Percentiles rank a stretch among this genome's conserved stretches.
Conservation (phyloP, 1,139 yeast genomes). For the Taiozyma sp. region DNA sequence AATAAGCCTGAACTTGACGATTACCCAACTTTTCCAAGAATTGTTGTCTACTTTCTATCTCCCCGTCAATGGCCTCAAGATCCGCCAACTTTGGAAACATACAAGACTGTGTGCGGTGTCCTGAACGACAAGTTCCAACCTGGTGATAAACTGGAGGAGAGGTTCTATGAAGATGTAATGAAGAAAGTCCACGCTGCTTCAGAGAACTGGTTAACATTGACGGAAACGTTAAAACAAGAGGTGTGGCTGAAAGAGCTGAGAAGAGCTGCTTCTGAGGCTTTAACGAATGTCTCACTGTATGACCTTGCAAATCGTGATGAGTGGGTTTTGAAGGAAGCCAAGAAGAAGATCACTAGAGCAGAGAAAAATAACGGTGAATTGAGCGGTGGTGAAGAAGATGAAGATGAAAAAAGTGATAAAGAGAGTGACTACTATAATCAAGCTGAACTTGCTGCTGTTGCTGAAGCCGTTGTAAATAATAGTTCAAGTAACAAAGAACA, state of each 20-base stretch:
- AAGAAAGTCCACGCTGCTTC: constrained; percentile 35
- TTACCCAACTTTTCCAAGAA: constrained; percentile 41
- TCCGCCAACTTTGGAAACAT: constrained; percentile 41
- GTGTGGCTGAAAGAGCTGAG: constrained; percentile 40
- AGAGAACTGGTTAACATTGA: constrained; percentile 36
- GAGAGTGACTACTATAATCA: constrained; percentile 13
- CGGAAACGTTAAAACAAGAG: constrained; percentile 29
- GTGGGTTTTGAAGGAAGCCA: constrained; percentile 31
- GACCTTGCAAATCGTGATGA: constrained; percentile 37
- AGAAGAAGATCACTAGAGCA: constrained; percentile 7
- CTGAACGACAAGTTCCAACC: constrained; percentile 20
- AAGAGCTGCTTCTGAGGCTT: constrained; percentile 37
- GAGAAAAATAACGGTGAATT: constrained; percentile 6
- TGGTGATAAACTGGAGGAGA: constrained; percentile 5
- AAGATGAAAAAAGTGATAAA: constrained; percentile 1
- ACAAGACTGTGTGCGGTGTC: constrained; percentile 25
- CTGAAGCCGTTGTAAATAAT: constrained; percentile 19
- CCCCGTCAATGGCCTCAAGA: constrained; percentile 43
- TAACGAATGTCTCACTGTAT: constrained; percentile 34
- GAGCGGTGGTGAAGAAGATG: constrained; percentile 1
- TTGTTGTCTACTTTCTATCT: constrained; percentile 40
- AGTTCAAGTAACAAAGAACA: constrained; percentile 3
- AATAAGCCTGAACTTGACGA: constrained; percentile 35
- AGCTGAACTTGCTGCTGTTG: constrained; percentile 21
- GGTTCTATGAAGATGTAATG: constrained; percentile 20